A percentile compares a stretch with the other conserved stretches of the same genome.
These are phyloP conservation scores for Cryptosporidium viatorum DNA, from an alignment of 169 alveolate species.

Conservation along the genomic window DNA sequence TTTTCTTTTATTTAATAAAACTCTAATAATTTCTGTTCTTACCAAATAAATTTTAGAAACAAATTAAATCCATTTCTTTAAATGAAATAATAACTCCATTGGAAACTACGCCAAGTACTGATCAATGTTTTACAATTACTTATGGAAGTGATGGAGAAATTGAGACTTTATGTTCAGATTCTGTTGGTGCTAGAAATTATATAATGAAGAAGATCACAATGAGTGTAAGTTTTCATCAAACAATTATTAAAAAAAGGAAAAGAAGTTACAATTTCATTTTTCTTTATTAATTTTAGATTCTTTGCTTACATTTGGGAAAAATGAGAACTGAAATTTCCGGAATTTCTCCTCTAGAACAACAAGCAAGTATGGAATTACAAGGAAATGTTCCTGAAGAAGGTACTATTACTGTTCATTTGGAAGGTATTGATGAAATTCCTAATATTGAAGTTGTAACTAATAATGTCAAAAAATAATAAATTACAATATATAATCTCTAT, in stretches of 20 bases:
- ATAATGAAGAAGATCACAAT: constrained; percentile 68
- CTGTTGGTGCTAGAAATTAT: constrained; percentile 68
- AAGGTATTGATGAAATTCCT: constrained; percentile 61
- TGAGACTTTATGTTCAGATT: constrained; percentile 58
- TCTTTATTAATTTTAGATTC: constrained; percentile 14
- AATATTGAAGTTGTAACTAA: constrained; percentile 60
- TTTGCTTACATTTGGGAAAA: constrained; percentile 50
- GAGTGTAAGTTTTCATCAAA: constrained; percentile 47
- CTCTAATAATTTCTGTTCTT: not conserved
- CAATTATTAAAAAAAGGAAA: not conserved
- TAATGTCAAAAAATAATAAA: constrained; percentile 3
- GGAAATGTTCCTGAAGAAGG: constrained; percentile 71
- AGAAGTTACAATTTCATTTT: not conserved
- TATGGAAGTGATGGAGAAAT: constrained; percentile 20
- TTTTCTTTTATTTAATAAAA: not conserved
- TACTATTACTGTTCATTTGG: constrained; percentile 46
- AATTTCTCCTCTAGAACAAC: constrained; percentile 64
- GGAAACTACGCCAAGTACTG: constrained; percentile 61
- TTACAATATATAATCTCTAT: not conserved
- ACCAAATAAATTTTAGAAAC: not conserved
- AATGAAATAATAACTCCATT: constrained; percentile 43
- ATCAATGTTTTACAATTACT: constrained; percentile 59
- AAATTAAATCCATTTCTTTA: constrained; percentile 35
- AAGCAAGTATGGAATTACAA: constrained; percentile 60
- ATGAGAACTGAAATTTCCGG: constrained; percentile 72